phyloP scores from a whole-genome alignment of 495 filamentous ascomycete species.

The Filosporella fistucella region DNA sequence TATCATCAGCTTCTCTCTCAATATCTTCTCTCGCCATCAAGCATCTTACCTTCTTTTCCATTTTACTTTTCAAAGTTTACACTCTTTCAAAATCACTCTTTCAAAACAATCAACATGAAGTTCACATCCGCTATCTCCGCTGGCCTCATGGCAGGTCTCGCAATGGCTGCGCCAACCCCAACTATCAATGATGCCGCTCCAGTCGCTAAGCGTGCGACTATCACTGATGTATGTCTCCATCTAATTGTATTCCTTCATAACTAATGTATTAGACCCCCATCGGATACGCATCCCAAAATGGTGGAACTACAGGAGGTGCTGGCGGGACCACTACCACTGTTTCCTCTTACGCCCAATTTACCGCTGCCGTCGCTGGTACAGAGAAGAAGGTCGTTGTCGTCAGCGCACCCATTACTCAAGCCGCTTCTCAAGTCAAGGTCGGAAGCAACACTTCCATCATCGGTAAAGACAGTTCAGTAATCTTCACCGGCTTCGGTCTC shows the following conservation, averaged over 20 bases:
- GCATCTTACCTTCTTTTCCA: too few relatives aligned
- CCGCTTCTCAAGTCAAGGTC: slow-evolving; percentile 11
- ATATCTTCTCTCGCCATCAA: too few relatives aligned
- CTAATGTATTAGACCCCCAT: too few relatives aligned
- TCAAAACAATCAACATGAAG: neutral
- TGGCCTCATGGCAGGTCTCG: neutral
- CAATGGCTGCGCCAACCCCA: neutral
- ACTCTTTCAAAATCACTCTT: too few relatives aligned
- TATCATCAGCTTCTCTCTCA: too few relatives aligned
- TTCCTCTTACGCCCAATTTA: slow-evolving; percentile 49
- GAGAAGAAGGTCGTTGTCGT: slow-evolving; percentile 44
- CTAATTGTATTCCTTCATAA: too few relatives aligned
- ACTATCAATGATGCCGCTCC: neutral
- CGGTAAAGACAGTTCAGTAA: slow-evolving; percentile 1
- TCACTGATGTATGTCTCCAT: neutral
- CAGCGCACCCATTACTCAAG: slow-evolving; percentile 35
- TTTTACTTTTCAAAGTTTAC: too few relatives aligned
- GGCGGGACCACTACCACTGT: slow-evolving; percentile 57
- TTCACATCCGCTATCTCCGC: neutral
- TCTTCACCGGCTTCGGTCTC: slow-evolving; percentile 1
- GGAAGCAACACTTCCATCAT: slow-evolving; percentile 17
- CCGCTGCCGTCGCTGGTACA: slow-evolving; percentile 39
- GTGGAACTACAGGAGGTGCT: slow-evolving; percentile 50
- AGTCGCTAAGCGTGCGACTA: neutral
- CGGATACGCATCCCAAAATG: slow-evolving; percentile 41